Conservation (phyloP, 2,329 filamentous ascomycete genomes). For the Beauveria medogensis region DNA sequence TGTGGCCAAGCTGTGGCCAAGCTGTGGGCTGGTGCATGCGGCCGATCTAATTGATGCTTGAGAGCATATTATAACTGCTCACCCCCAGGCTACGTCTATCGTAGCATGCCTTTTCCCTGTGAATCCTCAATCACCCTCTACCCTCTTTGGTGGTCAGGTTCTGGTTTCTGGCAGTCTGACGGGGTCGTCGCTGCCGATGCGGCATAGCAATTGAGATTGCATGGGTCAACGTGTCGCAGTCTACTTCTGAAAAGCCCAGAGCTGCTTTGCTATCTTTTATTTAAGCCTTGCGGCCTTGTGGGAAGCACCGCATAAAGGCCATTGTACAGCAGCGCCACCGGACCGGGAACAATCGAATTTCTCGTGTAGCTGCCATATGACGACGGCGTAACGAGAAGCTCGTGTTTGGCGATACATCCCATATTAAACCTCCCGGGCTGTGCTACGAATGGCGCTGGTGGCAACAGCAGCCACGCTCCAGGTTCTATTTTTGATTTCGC, state of each 20-base stretch:
- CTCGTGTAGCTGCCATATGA: conserved; percentile 3
- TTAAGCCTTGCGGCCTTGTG: background rate
- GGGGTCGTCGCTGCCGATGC: conserved; percentile 6
- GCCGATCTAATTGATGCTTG: background rate
- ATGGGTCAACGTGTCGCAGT: background rate
- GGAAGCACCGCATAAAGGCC: background rate
- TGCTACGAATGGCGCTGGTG: background rate
- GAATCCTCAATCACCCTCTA: background rate
- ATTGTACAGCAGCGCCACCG: conserved; percentile 6
- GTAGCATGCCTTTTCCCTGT: background rate
- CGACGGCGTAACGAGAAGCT: conserved; percentile 3
- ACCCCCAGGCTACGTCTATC: background rate
- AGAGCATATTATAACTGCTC: conserved; percentile 5
- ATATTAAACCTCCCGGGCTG: background rate
- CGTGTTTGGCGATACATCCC: background rate
- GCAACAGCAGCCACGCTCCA: background rate
- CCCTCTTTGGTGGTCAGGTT: background rate
- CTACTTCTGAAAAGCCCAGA: background rate
- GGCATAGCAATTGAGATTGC: background rate
- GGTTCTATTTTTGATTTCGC: background rate
- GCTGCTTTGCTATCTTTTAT: background rate
- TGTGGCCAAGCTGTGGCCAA: background rate
- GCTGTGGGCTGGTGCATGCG: background rate
- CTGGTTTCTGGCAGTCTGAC: background rate
- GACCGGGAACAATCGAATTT: background rate